phyloP scores from a whole-genome alignment of 2,329 filamentous ascomycete genomes.

The Magnaporthiopsis poae region DNA sequence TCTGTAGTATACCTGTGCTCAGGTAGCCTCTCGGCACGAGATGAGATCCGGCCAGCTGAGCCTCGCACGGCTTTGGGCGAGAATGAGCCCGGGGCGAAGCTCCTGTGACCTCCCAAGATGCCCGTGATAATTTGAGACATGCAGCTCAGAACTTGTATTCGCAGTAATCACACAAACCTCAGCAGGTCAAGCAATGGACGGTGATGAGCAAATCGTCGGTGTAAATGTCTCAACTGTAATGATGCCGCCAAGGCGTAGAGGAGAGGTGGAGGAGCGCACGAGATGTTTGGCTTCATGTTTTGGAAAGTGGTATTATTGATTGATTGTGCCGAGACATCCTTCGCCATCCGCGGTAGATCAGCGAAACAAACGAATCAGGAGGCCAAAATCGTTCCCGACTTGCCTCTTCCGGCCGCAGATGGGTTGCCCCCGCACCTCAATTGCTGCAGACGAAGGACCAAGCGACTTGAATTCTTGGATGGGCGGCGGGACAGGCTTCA shows the following conservation, averaged over 20 bases:
- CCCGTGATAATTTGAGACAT: no score
- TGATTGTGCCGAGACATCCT: background rate
- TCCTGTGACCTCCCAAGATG: background rate
- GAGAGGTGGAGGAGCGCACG: background rate
- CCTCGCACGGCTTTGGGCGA: background rate
- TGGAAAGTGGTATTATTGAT: background rate
- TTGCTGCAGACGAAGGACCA: no score
- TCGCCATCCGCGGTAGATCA: background rate
- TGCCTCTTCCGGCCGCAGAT: background rate
- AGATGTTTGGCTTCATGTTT: background rate
- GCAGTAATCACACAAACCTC: no score
- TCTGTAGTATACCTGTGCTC: background rate
- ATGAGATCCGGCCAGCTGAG: background rate
- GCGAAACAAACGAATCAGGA: background rate
- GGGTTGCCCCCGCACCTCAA: no score
- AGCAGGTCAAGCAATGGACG: no score
- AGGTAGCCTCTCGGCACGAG: background rate
- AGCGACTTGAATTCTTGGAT: background rate
- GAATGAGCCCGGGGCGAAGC: background rate
- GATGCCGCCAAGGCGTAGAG: no score
- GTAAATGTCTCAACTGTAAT: no score
- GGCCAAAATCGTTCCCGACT: background rate
- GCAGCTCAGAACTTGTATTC: no score
- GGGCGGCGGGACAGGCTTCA: background rate
- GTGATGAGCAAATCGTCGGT: no score